These are phyloP conservation scores for Neopestalotiopsis sp. DNA, from an alignment of 2,329 filamentous ascomycete species.

Conservation along the genomic window DNA sequence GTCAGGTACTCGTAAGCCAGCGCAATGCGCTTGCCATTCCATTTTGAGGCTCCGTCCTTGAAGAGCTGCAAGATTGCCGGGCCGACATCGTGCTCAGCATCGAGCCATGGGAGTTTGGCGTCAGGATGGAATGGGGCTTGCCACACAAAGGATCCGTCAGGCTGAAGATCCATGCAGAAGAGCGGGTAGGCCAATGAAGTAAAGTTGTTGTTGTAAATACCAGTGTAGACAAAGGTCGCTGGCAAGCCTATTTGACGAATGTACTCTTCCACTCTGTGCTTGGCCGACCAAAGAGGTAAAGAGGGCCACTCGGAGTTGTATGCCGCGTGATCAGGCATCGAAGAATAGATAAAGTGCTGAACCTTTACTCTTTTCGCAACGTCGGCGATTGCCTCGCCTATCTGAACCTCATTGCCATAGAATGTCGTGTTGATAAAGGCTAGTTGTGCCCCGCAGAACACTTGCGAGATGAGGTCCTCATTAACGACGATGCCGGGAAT, in stretches of 20 bases:
- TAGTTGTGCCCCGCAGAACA: constrained; percentile 84
- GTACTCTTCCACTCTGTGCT: constrained; percentile 92
- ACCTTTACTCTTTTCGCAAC: constrained; percentile 85
- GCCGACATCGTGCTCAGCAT: constrained; percentile 94
- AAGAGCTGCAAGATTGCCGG: constrained; percentile 92
- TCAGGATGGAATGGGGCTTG: constrained; percentile 92
- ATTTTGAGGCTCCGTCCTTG: constrained; percentile 88
- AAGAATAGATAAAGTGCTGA: constrained; percentile 93
- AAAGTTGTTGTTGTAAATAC: constrained; percentile 99
- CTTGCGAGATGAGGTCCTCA: constrained; percentile 71
- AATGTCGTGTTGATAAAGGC: constrained; percentile 99
- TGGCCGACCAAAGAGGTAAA: constrained; percentile 88
- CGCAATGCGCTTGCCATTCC: constrained; percentile 80
- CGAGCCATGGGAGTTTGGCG: constrained; percentile 89
- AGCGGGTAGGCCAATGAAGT: constrained; percentile 90
- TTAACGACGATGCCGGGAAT: constrained; percentile 72
- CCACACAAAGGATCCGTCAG: constrained; percentile 89
- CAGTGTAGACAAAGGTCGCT: constrained; percentile 92
- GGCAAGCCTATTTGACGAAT: constrained; percentile 81
- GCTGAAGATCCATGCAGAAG: constrained; percentile 90
- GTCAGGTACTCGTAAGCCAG: constrained; percentile 90
- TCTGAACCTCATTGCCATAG: constrained; percentile 91
- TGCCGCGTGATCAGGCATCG: constrained; percentile 91
- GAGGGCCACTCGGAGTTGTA: constrained; percentile 80
- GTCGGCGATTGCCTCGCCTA: constrained; percentile 87